These are phyloP conservation scores for Polychaeton citri DNA, from an alignment of 2,329 filamentous ascomycete genomes.

Conservation along the genomic window DNA sequence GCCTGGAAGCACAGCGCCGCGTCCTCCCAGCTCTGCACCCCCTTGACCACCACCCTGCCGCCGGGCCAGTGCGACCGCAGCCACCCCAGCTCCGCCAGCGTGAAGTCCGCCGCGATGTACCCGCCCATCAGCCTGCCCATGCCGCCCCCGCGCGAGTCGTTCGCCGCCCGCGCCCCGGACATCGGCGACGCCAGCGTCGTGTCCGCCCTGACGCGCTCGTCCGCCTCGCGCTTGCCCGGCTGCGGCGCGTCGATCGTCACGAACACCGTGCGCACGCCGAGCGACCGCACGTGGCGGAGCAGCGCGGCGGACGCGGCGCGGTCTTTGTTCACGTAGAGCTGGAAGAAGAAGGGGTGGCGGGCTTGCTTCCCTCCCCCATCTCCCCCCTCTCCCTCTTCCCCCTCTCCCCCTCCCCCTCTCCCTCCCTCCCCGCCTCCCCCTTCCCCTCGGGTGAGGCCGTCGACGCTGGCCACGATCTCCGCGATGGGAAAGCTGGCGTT, in stretches of 20 bases:
- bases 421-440: too few relatives aligned
- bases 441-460: too few relatives aligned
- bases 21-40: constrained; percentile 28
- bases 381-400: too few relatives aligned
- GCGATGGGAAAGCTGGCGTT: constrained; percentile 21
- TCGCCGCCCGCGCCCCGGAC: constrained; percentile 35
- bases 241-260: constrained; percentile 47
- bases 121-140: constrained; percentile 42
- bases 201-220: constrained; percentile 35
- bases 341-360: constrained; percentile 38
- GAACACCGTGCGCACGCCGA: constrained; percentile 41
- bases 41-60: constrained; percentile 31
- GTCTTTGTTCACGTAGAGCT: constrained; percentile 49
- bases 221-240: constrained; percentile 40
- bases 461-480: constrained; percentile 16
- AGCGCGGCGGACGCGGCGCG: constrained; percentile 38
- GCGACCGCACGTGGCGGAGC: constrained; percentile 31
- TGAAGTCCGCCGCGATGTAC: constrained; percentile 44
- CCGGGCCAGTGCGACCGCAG: constrained; percentile 25
- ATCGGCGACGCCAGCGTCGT: constrained; percentile 36
- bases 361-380: too few relatives aligned
- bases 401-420: constrained; percentile 2
- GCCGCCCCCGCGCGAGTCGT: constrained; percentile 42
- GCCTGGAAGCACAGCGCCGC: constrained; percentile 28
- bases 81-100: constrained; percentile 35